Evolutionary conservation across 2,329 filamentous ascomycete species (phyloP).

Genomic region (Fusarium humuli): DNA sequence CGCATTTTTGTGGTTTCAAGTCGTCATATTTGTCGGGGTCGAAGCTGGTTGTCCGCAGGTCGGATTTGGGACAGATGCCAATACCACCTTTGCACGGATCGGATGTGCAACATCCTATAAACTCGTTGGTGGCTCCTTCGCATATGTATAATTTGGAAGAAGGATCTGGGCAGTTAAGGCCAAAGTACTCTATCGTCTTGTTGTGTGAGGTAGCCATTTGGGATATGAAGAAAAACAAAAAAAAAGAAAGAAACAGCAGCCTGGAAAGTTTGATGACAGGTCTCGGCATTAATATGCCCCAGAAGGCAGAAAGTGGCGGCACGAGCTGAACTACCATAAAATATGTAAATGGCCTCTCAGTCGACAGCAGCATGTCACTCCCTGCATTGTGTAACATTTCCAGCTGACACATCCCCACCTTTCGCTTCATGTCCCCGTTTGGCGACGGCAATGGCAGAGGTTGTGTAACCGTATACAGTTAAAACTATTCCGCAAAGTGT

Average conservation of each 20-base stretch:
- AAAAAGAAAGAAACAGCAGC: not conserved
- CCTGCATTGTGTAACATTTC: not conserved
- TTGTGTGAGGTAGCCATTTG: not conserved
- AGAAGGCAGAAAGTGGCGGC: not conserved
- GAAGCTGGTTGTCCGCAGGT: not conserved
- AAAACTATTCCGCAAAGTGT: no score
- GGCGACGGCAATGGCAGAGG: no score
- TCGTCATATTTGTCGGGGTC: not conserved
- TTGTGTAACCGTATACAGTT: no score
- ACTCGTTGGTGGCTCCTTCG: not conserved
- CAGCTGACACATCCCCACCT: not conserved
- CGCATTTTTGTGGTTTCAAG: not conserved
- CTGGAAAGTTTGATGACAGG: no score
- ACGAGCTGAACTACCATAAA: not conserved
- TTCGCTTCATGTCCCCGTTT: not conserved
- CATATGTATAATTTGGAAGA: not conserved
- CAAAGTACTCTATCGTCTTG: no score
- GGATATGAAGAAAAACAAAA: no score
- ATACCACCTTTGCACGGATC: not conserved
- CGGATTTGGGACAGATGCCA: not conserved
- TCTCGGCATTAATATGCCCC: not conserved
- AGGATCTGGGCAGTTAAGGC: no score
- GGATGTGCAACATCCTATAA: not conserved
- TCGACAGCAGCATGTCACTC: not conserved
- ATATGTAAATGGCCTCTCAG: not conserved